Evolutionary conservation across 352 stramenopile species (phyloP).

Genomic region (Blastocystis sp.): DNA sequence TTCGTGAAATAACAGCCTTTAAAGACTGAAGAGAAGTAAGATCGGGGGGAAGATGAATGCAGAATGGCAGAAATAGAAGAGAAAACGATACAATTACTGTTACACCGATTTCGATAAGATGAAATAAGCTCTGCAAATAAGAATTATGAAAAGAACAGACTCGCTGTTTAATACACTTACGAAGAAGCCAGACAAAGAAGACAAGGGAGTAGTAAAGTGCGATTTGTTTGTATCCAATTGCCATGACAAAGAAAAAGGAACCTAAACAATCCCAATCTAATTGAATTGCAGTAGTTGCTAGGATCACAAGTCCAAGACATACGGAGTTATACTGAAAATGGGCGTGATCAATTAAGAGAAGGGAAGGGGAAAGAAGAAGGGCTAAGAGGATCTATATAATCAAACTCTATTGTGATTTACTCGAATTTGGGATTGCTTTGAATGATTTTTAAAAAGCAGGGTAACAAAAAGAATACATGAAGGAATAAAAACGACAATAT

Average conservation of each 20-base stretch:
- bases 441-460: not conserved
- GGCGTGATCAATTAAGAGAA: conserved; percentile 94
- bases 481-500: conserved; percentile 84
- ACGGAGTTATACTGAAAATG: conserved; percentile 99
- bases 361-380: conserved; percentile 80
- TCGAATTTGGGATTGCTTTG: not conserved
- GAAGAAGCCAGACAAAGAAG: conserved; percentile 87
- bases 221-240: conserved; percentile 92
- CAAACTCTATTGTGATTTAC: not conserved
- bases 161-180: conserved; percentile 73
- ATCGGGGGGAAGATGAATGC: conserved; percentile 72
- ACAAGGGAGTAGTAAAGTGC: conserved; percentile 92
- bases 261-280: conserved; percentile 78
- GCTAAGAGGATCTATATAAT: conserved; percentile 74
- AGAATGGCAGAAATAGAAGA: conserved; percentile 85
- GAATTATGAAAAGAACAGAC: not conserved
- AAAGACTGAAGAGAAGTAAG: conserved; percentile 73
- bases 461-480: conserved; percentile 64
- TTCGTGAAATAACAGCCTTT: conserved; percentile 80
- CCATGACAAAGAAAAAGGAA: conserved; percentile 73
- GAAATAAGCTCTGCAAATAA: not conserved
- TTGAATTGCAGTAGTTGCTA: conserved; percentile 76
- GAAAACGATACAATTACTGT: conserved; percentile 84
- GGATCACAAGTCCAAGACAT: conserved; percentile 78
- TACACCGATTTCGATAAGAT: conserved; percentile 76